Evolutionary conservation across 2,329 filamentous ascomycete genomes (phyloP), one percentile per base, ranked within the genome.

Genomic region (Penicillium sp.): DNA sequence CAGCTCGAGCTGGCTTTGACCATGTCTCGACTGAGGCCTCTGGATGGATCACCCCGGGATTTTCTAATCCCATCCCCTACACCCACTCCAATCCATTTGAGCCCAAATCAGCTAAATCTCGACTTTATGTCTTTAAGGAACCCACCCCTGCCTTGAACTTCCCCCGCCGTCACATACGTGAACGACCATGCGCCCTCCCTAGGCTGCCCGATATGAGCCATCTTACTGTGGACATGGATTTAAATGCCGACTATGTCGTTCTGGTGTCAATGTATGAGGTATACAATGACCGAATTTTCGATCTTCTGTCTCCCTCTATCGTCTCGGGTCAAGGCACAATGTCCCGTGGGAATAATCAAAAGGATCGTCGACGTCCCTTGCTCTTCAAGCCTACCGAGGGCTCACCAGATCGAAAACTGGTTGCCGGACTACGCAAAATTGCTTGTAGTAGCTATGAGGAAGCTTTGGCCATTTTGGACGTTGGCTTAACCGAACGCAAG

Each of bases 201-300:
- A 86, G 89, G 57, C 78, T 82, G 6, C 93, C 93, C 9, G 87
- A 92, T 62, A 85, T 96, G 52, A 86, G 86, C 73, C 81, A 87
- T 51, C 80, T 96, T 43, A 78, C 82, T 5, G 81, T 95, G 0
- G 81, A 85, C 0, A 80, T 86, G 48, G 89, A 93, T 61, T 80
- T 82, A 1, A 83, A 84, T 21, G 85, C 88, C 54, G 91, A 96
- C 66, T 97, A 97, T 67, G 89, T 89, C 5, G 86, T 99, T 54
- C 80, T 99, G 12, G 83, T 99, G 23, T 96, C 92, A 54, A 99
- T 99, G 93, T 97, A 97, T 75, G 94, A 99, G 74, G 93, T 99
- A 1, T 97, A 99, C 79, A 99, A 99, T 71, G 93, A 99, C 76
- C 88, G 93, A 37, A 97, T 99, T 64, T 97, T 95, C 73, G 94